phyloP scores from a whole-genome alignment of 2,329 filamentous ascomycete genomes.

The Xylaria digitata region DNA sequence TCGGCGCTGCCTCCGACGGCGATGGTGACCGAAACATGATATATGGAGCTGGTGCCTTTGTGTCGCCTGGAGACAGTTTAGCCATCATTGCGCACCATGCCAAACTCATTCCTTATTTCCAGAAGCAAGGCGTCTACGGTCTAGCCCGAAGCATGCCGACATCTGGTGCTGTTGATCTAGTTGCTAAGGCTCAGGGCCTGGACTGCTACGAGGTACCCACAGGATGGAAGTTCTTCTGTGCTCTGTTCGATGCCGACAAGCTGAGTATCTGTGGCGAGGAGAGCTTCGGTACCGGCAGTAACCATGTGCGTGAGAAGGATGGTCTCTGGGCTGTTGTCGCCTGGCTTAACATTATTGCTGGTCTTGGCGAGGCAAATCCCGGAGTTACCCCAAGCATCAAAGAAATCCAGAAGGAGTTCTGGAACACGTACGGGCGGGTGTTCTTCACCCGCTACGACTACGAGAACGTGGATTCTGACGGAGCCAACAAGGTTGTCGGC shows the following conservation, averaged over 20 bases:
- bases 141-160: constrained; percentile 98
- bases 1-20: constrained; percentile 95
- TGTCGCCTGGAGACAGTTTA: constrained; percentile 95
- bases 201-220: constrained; percentile 97
- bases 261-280: constrained; percentile 99
- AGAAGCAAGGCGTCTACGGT: constrained; percentile 95
- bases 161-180: constrained; percentile 92
- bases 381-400: constrained; percentile 89
- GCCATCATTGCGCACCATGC: constrained; percentile 99
- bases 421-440: constrained; percentile 93
- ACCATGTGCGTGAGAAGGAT: constrained; percentile 99
- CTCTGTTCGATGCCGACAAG: constrained; percentile 92
- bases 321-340: constrained; percentile 97
- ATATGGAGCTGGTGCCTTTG: constrained; percentile 95
- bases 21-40: constrained; percentile 99
- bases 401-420: constrained; percentile 97
- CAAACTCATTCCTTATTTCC: constrained; percentile 96
- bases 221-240: constrained; percentile 99
- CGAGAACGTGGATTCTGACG: constrained; percentile 91
- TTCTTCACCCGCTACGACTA: constrained; percentile 99
- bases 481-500: constrained; percentile 88
- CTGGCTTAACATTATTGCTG: constrained; percentile 98
- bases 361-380: constrained; percentile 84
- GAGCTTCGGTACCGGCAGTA: constrained; percentile 96
- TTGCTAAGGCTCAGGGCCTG: constrained; percentile 93